phyloP scores from a whole-genome alignment of 1,284 basidiomycete genomes.

The Rhodotorula sp. region DNA sequence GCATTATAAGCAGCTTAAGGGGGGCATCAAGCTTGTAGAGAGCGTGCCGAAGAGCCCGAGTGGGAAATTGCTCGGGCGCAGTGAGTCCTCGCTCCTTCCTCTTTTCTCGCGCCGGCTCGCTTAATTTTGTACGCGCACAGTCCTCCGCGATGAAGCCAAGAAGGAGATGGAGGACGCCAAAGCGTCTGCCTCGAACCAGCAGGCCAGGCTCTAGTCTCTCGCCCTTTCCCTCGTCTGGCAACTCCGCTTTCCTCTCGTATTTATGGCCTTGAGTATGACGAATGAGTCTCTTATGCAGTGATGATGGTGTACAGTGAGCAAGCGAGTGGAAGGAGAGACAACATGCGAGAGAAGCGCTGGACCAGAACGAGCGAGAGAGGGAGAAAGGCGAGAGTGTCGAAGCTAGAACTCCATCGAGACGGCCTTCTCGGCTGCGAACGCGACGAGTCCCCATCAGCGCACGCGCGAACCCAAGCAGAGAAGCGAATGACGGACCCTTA shows the following conservation, averaged over 20 bases:
- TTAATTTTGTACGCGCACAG: background rate
- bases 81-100: slow-evolving; percentile 2
- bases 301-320: background rate
- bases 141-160: slow-evolving; percentile 32
- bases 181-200: background rate
- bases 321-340: background rate
- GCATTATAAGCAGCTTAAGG: slow-evolving; percentile 48
- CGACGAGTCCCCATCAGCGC: too few species aligned
- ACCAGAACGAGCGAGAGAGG: background rate
- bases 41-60: slow-evolving; percentile 36
- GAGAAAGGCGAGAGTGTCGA: background rate
- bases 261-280: too few species aligned
- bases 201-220: background rate
- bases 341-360: background rate
- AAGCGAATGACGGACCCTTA: slow-evolving; percentile 35
- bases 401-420: slow-evolving; percentile 31
- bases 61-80: slow-evolving; percentile 29
- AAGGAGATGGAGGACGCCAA: slow-evolving; percentile 6
- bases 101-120: background rate
- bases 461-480: too few species aligned
- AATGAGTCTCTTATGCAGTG: background rate
- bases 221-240: too few species aligned
- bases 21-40: slow-evolving; percentile 41
- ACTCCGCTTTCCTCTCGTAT: too few species aligned
- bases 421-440: slow-evolving; percentile 18